Evolutionary conservation across 176 grass and related monocot genomes (phyloP).

Genomic region (Echinochloa phyllopogon): DNA sequence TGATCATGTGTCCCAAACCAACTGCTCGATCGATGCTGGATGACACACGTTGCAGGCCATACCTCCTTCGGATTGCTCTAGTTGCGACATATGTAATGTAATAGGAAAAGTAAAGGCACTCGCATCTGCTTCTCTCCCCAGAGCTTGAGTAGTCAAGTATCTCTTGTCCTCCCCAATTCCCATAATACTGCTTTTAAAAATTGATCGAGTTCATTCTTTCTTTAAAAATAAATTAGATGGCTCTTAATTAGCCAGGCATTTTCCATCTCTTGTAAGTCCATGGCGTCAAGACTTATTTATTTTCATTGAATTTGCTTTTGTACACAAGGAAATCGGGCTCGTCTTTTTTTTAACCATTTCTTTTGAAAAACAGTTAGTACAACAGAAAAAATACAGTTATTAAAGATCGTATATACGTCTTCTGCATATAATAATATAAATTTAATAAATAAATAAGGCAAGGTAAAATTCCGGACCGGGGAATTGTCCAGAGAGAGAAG

Average conservation of each 20-base stretch:
- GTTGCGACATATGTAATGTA: not conserved
- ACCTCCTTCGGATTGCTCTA: not conserved
- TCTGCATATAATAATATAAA: not conserved
- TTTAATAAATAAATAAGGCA: too few species aligned
- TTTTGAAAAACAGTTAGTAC: too few species aligned
- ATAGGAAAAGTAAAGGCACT: not conserved
- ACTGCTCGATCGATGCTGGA: not conserved
- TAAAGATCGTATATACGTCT: not conserved
- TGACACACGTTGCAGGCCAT: not conserved
- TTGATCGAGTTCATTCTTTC: too few species aligned
- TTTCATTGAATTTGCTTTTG: too few species aligned
- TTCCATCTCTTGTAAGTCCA: not conserved
- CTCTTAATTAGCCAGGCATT: not conserved
- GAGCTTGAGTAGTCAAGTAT: constrained; percentile 17
- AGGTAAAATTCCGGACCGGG: not conserved
- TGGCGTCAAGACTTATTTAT: too few species aligned
- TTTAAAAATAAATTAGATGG: too few species aligned
- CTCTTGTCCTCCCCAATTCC: not conserved
- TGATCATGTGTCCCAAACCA: not conserved
- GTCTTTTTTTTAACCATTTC: too few species aligned
- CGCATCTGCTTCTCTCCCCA: too few species aligned
- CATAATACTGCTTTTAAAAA: too few species aligned
- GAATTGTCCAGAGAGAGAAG: not conserved
- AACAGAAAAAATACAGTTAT: too few species aligned
- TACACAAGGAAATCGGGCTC: too few species aligned